Evolutionary conservation across 129 eudicot genomes (phyloP).

Genomic region (Flaveria ramosissima): DNA sequence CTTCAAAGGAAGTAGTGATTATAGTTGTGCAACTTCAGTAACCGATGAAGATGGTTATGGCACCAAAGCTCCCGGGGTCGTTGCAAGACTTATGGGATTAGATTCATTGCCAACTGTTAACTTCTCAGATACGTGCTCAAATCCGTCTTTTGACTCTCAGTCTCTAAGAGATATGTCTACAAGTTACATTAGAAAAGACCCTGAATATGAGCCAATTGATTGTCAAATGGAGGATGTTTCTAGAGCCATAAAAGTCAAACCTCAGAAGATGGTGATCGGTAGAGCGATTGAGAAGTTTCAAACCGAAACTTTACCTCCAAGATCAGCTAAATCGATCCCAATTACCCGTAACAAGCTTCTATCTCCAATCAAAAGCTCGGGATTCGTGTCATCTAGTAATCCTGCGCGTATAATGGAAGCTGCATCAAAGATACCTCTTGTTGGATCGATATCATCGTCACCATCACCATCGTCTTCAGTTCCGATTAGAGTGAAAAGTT

Average conservation of each 20-base stretch:
- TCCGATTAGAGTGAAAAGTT: conserved; percentile 64
- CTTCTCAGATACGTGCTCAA: conserved; percentile 51
- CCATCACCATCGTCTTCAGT: conserved; percentile 31
- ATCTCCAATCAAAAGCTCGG: conserved; percentile 79
- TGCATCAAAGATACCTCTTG: conserved; percentile 68
- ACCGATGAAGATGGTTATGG: conserved; percentile 77
- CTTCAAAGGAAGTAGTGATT: conserved; percentile 74
- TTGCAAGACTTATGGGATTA: conserved; percentile 94
- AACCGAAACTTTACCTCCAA: conserved; percentile 80
- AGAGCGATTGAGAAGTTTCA: conserved; percentile 77
- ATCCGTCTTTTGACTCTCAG: conserved; percentile 53
- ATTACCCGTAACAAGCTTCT: conserved; percentile 73
- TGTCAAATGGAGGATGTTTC: conserved; percentile 36
- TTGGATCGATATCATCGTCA: conserved; percentile 45
- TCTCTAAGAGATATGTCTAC: conserved; percentile 40
- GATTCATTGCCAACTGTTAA: conserved; percentile 77
- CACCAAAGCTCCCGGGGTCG: conserved; percentile 77
- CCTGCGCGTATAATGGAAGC: conserved; percentile 87
- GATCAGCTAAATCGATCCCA: conserved; percentile 86
- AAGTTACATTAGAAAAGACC: conserved; percentile 38
- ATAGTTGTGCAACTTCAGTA: conserved; percentile 86
- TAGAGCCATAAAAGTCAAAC: conserved; percentile 42
- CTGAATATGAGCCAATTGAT: conserved; percentile 46
- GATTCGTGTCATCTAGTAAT: conserved; percentile 56
- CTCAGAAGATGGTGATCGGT: conserved; percentile 34